Percentiles rank a stretch among this genome's conserved stretches.
Evolutionary conservation across 345 rosid genomes (phyloP).

Genomic region (Syzygium grande): DNA sequence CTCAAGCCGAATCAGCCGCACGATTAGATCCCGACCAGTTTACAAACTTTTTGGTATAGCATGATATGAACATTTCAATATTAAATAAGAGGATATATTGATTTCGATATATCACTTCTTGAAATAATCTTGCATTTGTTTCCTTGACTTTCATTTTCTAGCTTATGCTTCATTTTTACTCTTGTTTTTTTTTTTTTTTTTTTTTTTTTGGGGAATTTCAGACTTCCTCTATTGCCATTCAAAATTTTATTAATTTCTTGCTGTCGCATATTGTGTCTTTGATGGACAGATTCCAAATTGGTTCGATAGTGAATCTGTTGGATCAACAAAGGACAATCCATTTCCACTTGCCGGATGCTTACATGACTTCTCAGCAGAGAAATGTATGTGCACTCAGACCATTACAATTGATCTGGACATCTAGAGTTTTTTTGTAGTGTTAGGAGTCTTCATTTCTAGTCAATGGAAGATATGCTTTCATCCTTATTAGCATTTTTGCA

Average conservation of each 20-base stretch:
- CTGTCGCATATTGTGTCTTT: not conserved
- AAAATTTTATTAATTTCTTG: not conserved
- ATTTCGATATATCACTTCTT: not conserved
- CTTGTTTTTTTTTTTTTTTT: not conserved
- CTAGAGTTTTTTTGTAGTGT: constrained; percentile 1
- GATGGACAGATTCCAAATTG: constrained; percentile 82
- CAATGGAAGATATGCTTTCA: not conserved
- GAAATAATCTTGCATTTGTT: not conserved
- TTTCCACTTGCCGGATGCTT: constrained; percentile 73
- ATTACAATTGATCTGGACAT: not conserved
- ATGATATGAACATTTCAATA: not conserved
- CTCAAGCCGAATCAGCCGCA: constrained; percentile 81
- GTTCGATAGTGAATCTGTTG: constrained; percentile 63
- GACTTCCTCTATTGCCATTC: not conserved
- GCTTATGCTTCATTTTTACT: not conserved
- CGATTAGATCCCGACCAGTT: constrained; percentile 88
- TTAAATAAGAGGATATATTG: not conserved
- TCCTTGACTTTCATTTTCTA: not conserved
- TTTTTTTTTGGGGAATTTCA: not conserved
- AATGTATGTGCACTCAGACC: constrained; percentile 38
- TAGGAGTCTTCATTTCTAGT: not conserved
- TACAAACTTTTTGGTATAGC: constrained; percentile 76
- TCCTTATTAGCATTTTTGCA: not conserved
- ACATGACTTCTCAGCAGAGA: constrained; percentile 69
- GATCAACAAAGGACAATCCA: constrained; percentile 79